These are phyloP conservation scores for Tetracladium setigerum DNA, from an alignment of 495 filamentous ascomycete species.

Conservation along the genomic window DNA sequence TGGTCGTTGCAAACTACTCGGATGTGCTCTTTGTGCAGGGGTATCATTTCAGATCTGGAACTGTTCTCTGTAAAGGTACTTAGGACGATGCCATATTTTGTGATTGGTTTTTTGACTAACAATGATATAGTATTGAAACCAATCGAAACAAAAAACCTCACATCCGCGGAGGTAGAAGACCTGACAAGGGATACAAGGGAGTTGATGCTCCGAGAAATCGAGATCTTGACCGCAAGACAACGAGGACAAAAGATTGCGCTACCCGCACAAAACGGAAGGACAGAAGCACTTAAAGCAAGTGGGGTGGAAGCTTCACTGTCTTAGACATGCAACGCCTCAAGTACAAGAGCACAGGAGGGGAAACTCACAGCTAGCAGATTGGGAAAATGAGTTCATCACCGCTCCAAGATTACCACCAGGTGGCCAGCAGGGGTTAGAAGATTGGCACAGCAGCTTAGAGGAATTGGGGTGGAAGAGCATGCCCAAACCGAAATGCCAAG, in stretches of 20 bases:
- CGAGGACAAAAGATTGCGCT: constrained; percentile 24
- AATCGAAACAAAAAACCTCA: constrained; percentile 73
- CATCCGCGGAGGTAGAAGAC: constrained; percentile 71
- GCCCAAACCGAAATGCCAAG: too few relatives aligned
- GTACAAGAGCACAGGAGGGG: background rate
- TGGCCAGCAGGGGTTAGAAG: too few relatives aligned
- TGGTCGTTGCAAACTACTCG: constrained; percentile 82
- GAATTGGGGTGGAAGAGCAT: too few relatives aligned
- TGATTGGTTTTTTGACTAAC: constrained; percentile 6
- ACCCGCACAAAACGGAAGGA: constrained; percentile 8
- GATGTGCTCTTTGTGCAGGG: constrained; percentile 68
- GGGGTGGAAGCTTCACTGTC: constrained; percentile 26
- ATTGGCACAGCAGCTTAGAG: too few relatives aligned
- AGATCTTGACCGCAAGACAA: constrained; percentile 48
- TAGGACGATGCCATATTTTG: background rate
- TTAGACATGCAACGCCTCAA: constrained; percentile 3
- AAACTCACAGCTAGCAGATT: too few relatives aligned
- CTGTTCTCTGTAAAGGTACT: constrained; percentile 73
- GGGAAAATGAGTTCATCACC: too few relatives aligned
- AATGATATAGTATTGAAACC: constrained; percentile 62
- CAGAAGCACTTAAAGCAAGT: constrained; percentile 27
- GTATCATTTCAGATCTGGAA: constrained; percentile 63
- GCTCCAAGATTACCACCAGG: too few relatives aligned
- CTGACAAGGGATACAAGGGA: constrained; percentile 64
- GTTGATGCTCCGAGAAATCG: constrained; percentile 70